Evolutionary conservation across 352 stramenopile species (phyloP).

Genomic region (Globisporangium apiculatum): DNA sequence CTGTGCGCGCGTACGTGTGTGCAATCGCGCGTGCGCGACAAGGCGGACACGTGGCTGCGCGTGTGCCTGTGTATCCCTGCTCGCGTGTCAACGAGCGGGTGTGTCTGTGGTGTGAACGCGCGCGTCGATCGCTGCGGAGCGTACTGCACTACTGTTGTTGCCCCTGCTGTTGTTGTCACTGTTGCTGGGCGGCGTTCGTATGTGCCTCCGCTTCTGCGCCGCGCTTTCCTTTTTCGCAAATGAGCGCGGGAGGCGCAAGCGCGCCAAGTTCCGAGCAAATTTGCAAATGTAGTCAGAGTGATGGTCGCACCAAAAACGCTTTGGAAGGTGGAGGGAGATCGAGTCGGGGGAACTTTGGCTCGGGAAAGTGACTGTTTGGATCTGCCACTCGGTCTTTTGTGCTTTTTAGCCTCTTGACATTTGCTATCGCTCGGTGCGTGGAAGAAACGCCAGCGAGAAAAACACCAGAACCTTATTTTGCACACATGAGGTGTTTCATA

Average conservation of each 20-base stretch:
- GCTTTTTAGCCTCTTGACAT: background rate
- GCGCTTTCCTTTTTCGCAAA: slow-evolving; percentile 48
- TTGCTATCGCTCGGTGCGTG: background rate
- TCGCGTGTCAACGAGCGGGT: background rate
- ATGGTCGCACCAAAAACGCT: slow-evolving; percentile 5
- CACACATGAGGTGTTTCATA: too few species aligned
- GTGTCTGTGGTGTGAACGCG: background rate
- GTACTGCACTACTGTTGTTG: too few species aligned
- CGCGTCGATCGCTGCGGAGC: background rate
- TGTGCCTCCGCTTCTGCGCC: slow-evolving; percentile 13
- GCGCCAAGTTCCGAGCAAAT: slow-evolving; percentile 9
- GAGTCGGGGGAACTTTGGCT: background rate
- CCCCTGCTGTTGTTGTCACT: too few species aligned
- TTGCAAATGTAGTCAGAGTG: slow-evolving; percentile 12
- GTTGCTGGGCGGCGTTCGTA: background rate
- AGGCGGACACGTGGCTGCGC: background rate
- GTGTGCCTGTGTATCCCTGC: too few species aligned
- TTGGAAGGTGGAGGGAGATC: background rate
- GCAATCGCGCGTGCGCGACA: background rate
- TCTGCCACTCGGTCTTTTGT: background rate
- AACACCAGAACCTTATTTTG: too few species aligned
- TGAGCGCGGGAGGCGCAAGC: slow-evolving; percentile 25
- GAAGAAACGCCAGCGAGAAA: too few species aligned
- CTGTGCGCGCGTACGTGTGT: background rate
- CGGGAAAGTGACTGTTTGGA: slow-evolving; percentile 11